phyloP scores from a whole-genome alignment of 805 yeast species.

The Myxozyma nipponensis region DNA sequence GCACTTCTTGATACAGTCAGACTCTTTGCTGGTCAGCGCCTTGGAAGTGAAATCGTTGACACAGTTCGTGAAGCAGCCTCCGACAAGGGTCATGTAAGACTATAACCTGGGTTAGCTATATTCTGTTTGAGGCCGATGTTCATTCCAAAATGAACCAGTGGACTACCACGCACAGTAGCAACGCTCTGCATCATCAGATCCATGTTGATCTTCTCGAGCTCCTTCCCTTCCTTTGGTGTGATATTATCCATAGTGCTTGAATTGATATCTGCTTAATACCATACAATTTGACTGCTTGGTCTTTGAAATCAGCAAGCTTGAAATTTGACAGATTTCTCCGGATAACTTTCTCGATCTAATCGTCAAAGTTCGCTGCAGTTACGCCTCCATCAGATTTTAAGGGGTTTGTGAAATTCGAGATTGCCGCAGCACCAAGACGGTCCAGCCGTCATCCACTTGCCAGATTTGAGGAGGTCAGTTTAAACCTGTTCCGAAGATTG shows the following conservation, averaged over 20 bases:
- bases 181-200: conserved; percentile 19
- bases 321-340: too few relatives aligned
- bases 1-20: conserved; percentile 81
- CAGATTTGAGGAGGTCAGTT: too few relatives aligned
- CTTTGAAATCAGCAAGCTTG: too few relatives aligned
- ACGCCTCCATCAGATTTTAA: too few relatives aligned
- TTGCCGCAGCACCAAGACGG: too few relatives aligned
- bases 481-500: too few relatives aligned
- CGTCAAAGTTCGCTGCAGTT: too few relatives aligned
- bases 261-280: too few relatives aligned
- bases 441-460: too few relatives aligned
- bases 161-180: conserved; percentile 13
- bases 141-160: too few relatives aligned
- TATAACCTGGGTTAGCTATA: conserved; percentile 7
- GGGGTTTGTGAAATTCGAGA: too few relatives aligned
- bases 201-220: conserved; percentile 23
- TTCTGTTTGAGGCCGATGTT: not conserved
- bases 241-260: conserved; percentile 14
- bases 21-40: conserved; percentile 79
- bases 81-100: conserved; percentile 88
- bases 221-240: conserved; percentile 21
- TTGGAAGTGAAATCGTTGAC: conserved; percentile 97
- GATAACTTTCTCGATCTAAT: too few relatives aligned
- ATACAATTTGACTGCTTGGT: not conserved
- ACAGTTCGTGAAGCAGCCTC: conserved; percentile 96